These are phyloP conservation scores for Vitis rupestris DNA, from an alignment of 164 flowering plant genomes.

Conservation along the genomic window DNA sequence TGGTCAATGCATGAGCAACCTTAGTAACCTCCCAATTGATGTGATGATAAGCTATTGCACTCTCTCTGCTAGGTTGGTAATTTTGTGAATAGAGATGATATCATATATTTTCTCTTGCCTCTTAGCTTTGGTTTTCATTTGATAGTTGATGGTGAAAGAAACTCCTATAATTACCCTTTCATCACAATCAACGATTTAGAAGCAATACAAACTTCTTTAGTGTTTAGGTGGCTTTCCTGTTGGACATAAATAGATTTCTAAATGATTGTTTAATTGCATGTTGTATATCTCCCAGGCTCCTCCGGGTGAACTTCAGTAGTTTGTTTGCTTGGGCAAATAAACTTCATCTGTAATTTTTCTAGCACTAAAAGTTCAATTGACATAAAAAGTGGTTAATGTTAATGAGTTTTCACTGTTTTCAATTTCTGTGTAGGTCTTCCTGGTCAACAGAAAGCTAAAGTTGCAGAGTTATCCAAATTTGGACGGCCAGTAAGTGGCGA, in stretches of 20 bases:
- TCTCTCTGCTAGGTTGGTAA: background rate
- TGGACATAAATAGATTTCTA: background rate
- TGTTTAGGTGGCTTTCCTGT: background rate
- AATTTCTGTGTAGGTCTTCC: slow-evolving; percentile 56
- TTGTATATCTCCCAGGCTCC: no score
- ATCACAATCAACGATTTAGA: background rate
- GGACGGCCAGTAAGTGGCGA: slow-evolving; percentile 79
- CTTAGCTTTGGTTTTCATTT: background rate
- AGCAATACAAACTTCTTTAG: background rate
- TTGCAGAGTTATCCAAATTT: slow-evolving; percentile 64
- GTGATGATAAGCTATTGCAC: background rate
- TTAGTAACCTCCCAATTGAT: no score
- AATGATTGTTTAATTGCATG: background rate
- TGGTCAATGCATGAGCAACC: no score
- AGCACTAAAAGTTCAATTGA: background rate
- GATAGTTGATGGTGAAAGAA: background rate
- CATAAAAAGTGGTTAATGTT: background rate
- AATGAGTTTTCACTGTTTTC: slow-evolving; percentile 6
- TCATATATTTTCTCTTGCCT: background rate
- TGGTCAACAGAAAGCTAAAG: slow-evolving; percentile 75
- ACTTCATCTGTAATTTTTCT: background rate
- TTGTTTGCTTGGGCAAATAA: background rate
- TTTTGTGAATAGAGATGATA: background rate
- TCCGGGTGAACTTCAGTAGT: background rate
- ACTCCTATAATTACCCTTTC: background rate